Percentiles rank a stretch among this genome's conserved stretches.
These are phyloP conservation scores for Aspergillus sparsus DNA, from an alignment of 495 filamentous ascomycete species.

Conservation along the genomic window DNA sequence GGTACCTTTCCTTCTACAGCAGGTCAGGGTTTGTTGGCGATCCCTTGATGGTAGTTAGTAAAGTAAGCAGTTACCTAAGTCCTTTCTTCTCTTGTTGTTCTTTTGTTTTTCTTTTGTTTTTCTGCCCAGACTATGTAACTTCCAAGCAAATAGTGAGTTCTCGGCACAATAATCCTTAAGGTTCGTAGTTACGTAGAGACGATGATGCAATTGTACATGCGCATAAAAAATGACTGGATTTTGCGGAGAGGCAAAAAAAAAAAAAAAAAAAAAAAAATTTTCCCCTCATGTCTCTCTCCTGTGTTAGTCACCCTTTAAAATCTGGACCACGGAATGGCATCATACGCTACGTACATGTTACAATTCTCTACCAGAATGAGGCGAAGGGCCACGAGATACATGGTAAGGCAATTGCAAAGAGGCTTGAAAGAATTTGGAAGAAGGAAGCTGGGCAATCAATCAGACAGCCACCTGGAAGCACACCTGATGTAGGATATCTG, in stretches of 20 bases:
- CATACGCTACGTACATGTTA: no score
- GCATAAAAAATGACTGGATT: constrained; percentile 2
- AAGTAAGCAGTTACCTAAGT: no score
- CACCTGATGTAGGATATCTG: no score
- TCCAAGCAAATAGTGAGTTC: background rate
- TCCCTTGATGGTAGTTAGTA: no score
- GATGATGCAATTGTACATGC: constrained; percentile 25
- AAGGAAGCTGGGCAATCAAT: no score
- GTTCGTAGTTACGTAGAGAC: background rate
- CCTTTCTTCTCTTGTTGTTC: background rate
- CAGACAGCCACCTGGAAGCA: no score
- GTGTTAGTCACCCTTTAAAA: constrained; percentile 8
- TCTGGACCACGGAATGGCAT: background rate
- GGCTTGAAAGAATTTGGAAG: no score
- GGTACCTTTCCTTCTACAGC: background rate
- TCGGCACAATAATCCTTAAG: background rate
- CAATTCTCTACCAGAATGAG: no score
- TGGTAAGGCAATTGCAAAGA: no score
- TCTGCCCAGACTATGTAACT: background rate
- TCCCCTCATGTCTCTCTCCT: background rate
- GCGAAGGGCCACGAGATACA: no score
- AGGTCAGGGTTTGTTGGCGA: background rate
- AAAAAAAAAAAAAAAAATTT: background rate
- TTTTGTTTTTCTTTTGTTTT: background rate
- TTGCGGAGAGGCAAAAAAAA: constrained; percentile 11